Percentiles rank a stretch among this genome's conserved stretches.
phyloP scores from a whole-genome alignment of 352 stramenopile species.

The Elongisporangium anandrum region DNA sequence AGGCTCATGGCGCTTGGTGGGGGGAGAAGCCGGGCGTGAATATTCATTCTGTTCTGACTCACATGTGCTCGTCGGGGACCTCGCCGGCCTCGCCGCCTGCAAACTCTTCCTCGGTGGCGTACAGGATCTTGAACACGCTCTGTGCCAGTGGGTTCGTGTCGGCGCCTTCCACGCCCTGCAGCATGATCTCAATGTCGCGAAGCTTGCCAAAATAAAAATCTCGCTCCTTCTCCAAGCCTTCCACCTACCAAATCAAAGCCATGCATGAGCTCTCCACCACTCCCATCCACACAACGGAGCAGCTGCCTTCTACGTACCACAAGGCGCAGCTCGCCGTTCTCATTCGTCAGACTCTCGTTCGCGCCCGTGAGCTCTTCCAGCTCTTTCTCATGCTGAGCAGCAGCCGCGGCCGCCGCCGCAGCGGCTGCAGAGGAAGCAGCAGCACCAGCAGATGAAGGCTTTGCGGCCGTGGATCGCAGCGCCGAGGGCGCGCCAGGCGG shows the following conservation, averaged over 20 bases:
- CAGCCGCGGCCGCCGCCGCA: slow-evolving; percentile 19
- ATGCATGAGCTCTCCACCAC: no score
- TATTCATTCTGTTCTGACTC: no score
- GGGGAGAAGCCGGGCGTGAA: no score
- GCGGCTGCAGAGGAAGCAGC: slow-evolving; percentile 9
- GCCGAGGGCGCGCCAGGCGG: slow-evolving; percentile 39
- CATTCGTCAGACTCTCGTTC: slow-evolving; percentile 73
- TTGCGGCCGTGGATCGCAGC: slow-evolving; percentile 17
- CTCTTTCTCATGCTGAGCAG: slow-evolving; percentile 59
- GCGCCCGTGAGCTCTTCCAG: slow-evolving; percentile 62
- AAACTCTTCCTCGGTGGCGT: slow-evolving; percentile 69
- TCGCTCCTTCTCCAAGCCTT: slow-evolving; percentile 91
- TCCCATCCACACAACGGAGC: neutral
- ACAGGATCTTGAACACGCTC: slow-evolving; percentile 84
- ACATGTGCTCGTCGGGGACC: slow-evolving; percentile 55
- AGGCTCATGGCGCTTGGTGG: no score
- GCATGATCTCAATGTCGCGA: slow-evolving; percentile 95
- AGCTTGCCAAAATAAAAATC: slow-evolving; percentile 99
- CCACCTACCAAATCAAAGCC: slow-evolving; percentile 34
- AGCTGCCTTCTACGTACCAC: slow-evolving; percentile 35
- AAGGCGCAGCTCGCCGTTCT: slow-evolving; percentile 66
- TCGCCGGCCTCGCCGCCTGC: slow-evolving; percentile 29
- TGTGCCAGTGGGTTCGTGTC: slow-evolving; percentile 60
- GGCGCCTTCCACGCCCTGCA: slow-evolving; percentile 70
- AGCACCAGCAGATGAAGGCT: slow-evolving; percentile 21